phyloP scores from a whole-genome alignment of 257 asterid species.

The Gentiana straminea region DNA sequence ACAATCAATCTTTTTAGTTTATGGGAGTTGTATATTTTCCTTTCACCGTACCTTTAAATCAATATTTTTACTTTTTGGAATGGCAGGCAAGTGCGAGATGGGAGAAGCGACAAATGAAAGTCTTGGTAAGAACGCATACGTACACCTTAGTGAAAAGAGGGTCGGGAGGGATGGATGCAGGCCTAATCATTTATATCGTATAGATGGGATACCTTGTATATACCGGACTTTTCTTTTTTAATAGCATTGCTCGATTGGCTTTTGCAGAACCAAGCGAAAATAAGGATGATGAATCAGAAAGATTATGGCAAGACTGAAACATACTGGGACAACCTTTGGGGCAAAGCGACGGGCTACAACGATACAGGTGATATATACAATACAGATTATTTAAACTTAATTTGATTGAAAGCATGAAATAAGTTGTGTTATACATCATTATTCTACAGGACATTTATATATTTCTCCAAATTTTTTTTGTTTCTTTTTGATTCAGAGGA shows the following conservation, averaged over 20 bases:
- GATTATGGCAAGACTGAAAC: constrained; percentile 47
- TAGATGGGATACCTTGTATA: too few relatives aligned
- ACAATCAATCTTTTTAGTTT: too few relatives aligned
- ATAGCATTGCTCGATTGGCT: too few relatives aligned
- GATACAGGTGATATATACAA: constrained; percentile 27
- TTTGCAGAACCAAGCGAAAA: constrained; percentile 57
- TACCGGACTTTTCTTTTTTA: too few relatives aligned
- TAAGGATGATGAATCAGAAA: constrained; percentile 67
- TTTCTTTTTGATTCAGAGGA: constrained; percentile 34
- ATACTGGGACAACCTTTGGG: constrained; percentile 80
- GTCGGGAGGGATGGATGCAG: too few relatives aligned
- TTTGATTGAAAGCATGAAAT: too few relatives aligned
- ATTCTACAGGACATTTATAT: too few relatives aligned
- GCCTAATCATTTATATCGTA: too few relatives aligned
- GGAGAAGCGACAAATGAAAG: constrained; percentile 81
- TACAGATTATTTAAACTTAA: too few relatives aligned
- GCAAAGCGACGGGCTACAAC: constrained; percentile 34
- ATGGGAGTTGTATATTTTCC: background rate
- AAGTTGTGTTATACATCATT: too few relatives aligned
- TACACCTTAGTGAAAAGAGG: too few relatives aligned
- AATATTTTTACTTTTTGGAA: background rate
- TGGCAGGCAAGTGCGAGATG: constrained; percentile 75
- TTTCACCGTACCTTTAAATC: background rate
- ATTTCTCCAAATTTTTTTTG: too few relatives aligned
- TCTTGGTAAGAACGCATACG: constrained; percentile 38